Base-by-base conservation (phyloP, 2,329 filamentous ascomycete genomes). In the Aspergillus floridensis region DNA sequence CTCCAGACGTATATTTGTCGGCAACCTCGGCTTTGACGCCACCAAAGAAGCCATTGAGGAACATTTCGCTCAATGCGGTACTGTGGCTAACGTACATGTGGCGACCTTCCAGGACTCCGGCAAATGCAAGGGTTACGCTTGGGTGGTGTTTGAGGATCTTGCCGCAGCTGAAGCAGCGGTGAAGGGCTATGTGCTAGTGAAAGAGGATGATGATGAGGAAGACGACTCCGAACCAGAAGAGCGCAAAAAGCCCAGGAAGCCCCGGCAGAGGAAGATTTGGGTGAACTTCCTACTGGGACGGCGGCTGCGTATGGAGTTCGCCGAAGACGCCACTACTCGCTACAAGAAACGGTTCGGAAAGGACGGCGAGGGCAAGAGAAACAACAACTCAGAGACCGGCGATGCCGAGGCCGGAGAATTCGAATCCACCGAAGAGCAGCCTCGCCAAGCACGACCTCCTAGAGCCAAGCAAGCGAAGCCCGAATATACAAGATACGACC, bases 71-170 rank as follows among this genome's bases (percentile, higher is more conserved):
- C 91, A 88, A 73, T 98, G 93, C 72, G 95, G 95, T 53, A 82
- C 88, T 63, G 86, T 98, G 62, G 86, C 88, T 56, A 90, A 90
- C 79, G 84, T 92, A 64, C 93, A 96, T 77, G 81, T 98, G 66
- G 95, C 95, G 2, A 96, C 93, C 0, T 99, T 99, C 72, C 91
- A 98, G 76, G 96, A 99, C 75, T 89, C 89, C 21, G 95, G 95
- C 48, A 99, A 98, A 79, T 99, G 95, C 81, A 98, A 98, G 79
- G 96, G 95, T 19, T 99, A 89, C 77, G 95, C 89, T 5, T 99
- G 95, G 93, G 87, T 99, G 62, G 91, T 91, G 62, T 99, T 98
- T 76, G 88, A 88, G 72, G 87, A 92, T 53, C 72, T 93, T 11
- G 87, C 90, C 58, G 85, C 89, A 0, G 92, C 92, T 0, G 85